Conservation (phyloP, 768 basidiomycete species). For the Boletus rex-veris region DNA sequence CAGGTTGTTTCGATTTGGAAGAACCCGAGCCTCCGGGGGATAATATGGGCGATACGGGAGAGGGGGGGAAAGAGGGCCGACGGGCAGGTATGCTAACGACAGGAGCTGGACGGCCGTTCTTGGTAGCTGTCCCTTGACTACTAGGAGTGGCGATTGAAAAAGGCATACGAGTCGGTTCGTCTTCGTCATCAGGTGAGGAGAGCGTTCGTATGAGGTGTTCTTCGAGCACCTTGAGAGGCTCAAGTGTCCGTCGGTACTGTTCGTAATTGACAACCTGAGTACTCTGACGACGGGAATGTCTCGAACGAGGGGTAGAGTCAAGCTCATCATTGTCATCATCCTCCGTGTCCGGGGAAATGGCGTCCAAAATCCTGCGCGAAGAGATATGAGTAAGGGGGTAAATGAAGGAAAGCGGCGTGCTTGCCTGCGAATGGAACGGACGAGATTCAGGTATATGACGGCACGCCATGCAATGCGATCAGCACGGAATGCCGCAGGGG, state of each 20-base stretch:
- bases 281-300: constrained; percentile 38
- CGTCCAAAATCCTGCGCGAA: constrained; percentile 62
- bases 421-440: constrained; percentile 74
- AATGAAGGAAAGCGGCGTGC: constrained; percentile 18
- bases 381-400: not conserved
- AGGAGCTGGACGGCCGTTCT: constrained; percentile 46
- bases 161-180: constrained; percentile 55
- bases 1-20: constrained; percentile 39
- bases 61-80: constrained; percentile 21
- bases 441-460: constrained; percentile 85
- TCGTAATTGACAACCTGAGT: constrained; percentile 59
- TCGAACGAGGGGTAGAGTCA: constrained; percentile 50
- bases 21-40: constrained; percentile 31
- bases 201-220: constrained; percentile 64
- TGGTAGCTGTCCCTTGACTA: constrained; percentile 14
- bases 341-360: constrained; percentile 64
- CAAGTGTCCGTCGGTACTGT: constrained; percentile 55
- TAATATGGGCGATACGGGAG: constrained; percentile 28
- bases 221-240: constrained; percentile 69
- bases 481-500: constrained; percentile 70
- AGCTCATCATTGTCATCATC: constrained; percentile 52
- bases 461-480: constrained; percentile 84
- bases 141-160: constrained; percentile 22
- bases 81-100: constrained; percentile 30
- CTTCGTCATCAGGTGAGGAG: constrained; percentile 67